Base-by-base conservation (phyloP, 352 stramenopile genomes). In the Globisporangium viniferum region DNA sequence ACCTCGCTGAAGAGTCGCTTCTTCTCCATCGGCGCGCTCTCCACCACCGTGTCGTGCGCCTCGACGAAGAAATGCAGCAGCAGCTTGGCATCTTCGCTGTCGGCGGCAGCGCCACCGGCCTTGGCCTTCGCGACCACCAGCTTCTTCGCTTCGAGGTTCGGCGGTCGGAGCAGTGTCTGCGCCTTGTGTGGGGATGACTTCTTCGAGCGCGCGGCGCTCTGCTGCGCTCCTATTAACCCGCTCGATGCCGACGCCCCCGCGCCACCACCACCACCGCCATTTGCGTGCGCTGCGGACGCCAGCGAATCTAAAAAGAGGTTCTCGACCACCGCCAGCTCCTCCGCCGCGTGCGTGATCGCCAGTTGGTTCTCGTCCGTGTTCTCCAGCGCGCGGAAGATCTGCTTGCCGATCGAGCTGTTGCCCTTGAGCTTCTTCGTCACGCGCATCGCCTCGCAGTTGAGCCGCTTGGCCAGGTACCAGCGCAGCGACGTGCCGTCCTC, bases 341-440 rank as follows among this genome's bases (percentile, higher is more conserved):
- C 69, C 46, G 71, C 74, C 0, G 86, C 88, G 2, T 73, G 74
- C 33, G 73, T 67, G 63, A 94, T 92, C 15, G 80, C 78, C 18
- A 72, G 63, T 10, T 75, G 76, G 55, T 88, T 94, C 44, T 85
- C 76, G 1, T 78, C 71, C 10, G 74, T 89, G 71, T 82, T 79
- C 61, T 93, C 88, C 5, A 93, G 79, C 59, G 85, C 76, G 33
- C 88, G 85, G 66, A 94, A 96, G 62, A 96, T 93, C 72, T 96
- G 86, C 64, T 96, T 96, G 27, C 88, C 88, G 71, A 95, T 94
- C 41, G 86, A 94, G 71, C 81, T 92, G 69, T 94, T 93, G 62
- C 86, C 86, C 68, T 94, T 96, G 71, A 96, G 80, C 71, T 96
- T 96, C 68, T 96, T 96, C 31, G 88, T 94, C 63, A 96, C 86